These are phyloP conservation scores for Fusarium neocosmosporiellum DNA, from an alignment of 2,329 filamentous ascomycete genomes.

Conservation along the genomic window DNA sequence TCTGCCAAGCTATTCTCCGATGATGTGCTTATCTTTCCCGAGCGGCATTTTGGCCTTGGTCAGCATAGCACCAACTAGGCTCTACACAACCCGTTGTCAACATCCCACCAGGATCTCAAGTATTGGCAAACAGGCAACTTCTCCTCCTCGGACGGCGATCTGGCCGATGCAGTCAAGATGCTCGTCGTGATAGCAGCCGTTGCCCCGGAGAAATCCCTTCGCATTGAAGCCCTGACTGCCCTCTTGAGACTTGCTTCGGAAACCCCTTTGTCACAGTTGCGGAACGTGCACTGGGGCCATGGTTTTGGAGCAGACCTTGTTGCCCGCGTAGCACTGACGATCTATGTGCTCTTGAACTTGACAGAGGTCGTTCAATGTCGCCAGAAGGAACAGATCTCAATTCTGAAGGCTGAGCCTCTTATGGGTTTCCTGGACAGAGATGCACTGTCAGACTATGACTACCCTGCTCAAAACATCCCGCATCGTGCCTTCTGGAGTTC, in stretches of 20 bases:
- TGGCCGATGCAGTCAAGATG: not conserved
- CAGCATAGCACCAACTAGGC: not conserved
- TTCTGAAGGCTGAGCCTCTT: not conserved
- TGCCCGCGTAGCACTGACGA: not conserved
- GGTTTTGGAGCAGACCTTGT: conserved; percentile 1
- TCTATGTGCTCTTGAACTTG: conserved; percentile 12
- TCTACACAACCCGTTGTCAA: not conserved
- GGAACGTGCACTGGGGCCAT: conserved; percentile 1
- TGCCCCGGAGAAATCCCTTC: not conserved
- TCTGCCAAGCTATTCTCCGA: not conserved
- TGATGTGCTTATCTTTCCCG: not conserved
- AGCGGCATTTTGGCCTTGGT: not conserved
- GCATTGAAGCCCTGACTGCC: not conserved
- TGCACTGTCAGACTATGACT: conserved; percentile 8
- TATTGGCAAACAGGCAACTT: not conserved
- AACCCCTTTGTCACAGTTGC: not conserved
- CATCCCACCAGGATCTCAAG: not conserved
- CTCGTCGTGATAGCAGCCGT: not conserved
- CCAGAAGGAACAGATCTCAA: not conserved
- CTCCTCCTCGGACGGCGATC: not conserved
- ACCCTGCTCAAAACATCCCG: conserved; percentile 5
- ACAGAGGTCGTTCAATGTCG: conserved; percentile 6
- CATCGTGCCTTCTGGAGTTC: conserved; percentile 14
- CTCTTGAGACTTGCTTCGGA: not conserved
- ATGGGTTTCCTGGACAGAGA: not conserved